A percentile compares a stretch with the other conserved stretches of the same genome.
Evolutionary conservation across 116 monocot genomes (phyloP).

Genomic region (Cymodocea nodosa): DNA sequence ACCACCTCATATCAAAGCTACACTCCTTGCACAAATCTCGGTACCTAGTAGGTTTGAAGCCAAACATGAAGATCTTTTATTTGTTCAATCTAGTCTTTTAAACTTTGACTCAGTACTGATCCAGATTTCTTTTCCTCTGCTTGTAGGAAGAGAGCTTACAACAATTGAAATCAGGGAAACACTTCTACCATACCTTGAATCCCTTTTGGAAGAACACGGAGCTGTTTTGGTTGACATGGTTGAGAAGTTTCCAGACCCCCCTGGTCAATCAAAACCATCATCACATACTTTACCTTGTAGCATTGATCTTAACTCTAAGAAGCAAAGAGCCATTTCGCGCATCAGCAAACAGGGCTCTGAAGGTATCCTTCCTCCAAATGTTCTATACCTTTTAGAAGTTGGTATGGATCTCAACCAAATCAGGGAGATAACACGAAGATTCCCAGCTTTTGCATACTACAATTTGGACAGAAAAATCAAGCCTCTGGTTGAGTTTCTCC

Average conservation of each 20-base stretch:
- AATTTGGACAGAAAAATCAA: constrained; percentile 81
- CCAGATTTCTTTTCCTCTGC: not conserved
- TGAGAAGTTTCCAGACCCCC: constrained; percentile 67
- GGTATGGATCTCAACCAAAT: constrained; percentile 74
- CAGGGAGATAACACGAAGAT: constrained; percentile 41
- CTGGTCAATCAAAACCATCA: constrained; percentile 17
- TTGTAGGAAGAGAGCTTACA: constrained; percentile 84
- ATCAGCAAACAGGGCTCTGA: constrained; percentile 31
- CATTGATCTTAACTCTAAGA: constrained; percentile 25
- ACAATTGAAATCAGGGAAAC: constrained; percentile 89
- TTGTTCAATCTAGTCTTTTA: not conserved
- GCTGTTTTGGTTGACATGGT: constrained; percentile 50
- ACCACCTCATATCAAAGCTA: constrained; percentile 80
- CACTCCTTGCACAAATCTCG: constrained; percentile 73
- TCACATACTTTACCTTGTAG: constrained; percentile 1
- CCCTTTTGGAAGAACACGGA: constrained; percentile 59
- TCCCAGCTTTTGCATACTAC: constrained; percentile 90
- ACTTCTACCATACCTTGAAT: constrained; percentile 63
- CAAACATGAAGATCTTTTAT: constrained; percentile 8
- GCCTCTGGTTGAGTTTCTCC: constrained; percentile 66
- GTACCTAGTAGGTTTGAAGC: constrained; percentile 84
- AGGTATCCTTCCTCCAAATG: constrained; percentile 41
- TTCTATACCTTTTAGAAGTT: constrained; percentile 72
- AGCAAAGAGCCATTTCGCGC: constrained; percentile 63
- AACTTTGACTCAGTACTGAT: not conserved